Conservation (phyloP, 176 grass and related monocot species). For the Juncus inflexus region DNA sequence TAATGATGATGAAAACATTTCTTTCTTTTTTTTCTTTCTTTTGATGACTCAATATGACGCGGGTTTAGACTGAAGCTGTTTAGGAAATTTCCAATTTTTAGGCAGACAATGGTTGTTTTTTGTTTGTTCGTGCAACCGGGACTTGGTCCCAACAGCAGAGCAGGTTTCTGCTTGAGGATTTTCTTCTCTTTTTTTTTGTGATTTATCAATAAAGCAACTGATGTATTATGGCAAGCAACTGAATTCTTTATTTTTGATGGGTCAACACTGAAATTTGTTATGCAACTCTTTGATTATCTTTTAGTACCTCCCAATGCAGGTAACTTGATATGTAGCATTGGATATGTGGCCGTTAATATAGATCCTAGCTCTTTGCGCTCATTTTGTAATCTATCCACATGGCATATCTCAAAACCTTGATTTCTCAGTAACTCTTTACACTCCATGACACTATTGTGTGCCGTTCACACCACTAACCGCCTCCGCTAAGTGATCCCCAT, state of each 20-base stretch:
- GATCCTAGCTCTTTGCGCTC: no score
- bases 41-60: conserved; percentile 32
- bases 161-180: conserved; percentile 35
- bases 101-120: conserved; percentile 32
- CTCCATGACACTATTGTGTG: no score
- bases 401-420: no score
- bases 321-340: no score
- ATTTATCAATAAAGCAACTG: conserved; percentile 24
- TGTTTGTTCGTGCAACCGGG: conserved; percentile 37
- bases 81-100: conserved; percentile 42
- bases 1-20: conserved; percentile 9
- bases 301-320: no score
- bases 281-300: no score
- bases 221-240: conserved; percentile 10
- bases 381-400: no score
- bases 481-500: no score
- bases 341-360: no score
- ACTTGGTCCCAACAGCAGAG: conserved; percentile 40
- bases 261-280: conserved; percentile 4
- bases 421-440: no score
- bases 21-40: conserved; percentile 29
- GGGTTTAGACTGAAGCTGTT: conserved; percentile 33
- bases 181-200: conserved; percentile 16
- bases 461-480: no score
- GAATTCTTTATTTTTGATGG: conserved; percentile 11